These are phyloP conservation scores for Trichophyton schoenleinii DNA, from an alignment of 2,329 filamentous ascomycete genomes.

Conservation along the genomic window DNA sequence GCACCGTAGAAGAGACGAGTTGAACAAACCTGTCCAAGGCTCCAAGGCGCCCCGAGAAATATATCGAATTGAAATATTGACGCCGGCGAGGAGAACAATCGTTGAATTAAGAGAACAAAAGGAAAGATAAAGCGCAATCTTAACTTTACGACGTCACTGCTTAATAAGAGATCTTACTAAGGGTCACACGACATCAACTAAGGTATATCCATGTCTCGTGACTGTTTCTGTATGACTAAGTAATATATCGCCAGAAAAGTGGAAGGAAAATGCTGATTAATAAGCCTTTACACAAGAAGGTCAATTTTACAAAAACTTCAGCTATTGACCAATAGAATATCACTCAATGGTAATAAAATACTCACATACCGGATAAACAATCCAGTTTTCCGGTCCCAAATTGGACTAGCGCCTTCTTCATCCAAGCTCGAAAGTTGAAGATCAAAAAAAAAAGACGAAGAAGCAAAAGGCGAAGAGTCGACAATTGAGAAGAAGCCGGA, in stretches of 20 bases:
- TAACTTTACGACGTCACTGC: slow-evolving; percentile 2
- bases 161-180: background rate
- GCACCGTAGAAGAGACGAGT: no score
- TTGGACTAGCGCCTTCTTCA: background rate
- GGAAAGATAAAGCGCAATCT: background rate
- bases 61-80: background rate
- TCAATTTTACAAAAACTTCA: background rate
- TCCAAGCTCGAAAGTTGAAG: background rate
- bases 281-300: background rate
- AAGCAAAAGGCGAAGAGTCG: background rate
- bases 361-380: background rate
- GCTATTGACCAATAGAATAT: background rate
- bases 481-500: background rate
- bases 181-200: background rate
- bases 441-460: background rate
- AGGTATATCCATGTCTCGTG: background rate
- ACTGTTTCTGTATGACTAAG: background rate
- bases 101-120: background rate
- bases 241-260: background rate
- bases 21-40: background rate
- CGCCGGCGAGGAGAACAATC: background rate
- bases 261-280: background rate
- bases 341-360: background rate
- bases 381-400: background rate
- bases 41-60: background rate